These are phyloP conservation scores for Solanum okadae DNA, from an alignment of 257 asterid species.

Conservation along the genomic window DNA sequence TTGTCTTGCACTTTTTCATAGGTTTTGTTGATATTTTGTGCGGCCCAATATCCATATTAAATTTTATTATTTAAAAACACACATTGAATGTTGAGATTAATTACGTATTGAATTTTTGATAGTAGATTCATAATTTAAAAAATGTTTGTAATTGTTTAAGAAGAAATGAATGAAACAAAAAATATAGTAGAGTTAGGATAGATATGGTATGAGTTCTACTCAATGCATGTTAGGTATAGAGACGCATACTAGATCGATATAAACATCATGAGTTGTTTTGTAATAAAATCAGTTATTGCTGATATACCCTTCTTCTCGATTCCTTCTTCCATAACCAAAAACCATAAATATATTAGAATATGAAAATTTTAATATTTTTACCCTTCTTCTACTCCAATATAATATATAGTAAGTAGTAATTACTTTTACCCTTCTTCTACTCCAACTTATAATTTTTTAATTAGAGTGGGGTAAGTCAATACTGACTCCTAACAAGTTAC, in stretches of 20 bases:
- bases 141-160: too few relatives aligned
- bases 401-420: not conserved
- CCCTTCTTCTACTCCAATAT: not conserved
- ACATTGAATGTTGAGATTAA: too few relatives aligned
- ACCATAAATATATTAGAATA: not conserved
- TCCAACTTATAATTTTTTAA: not conserved
- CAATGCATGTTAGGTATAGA: too few relatives aligned
- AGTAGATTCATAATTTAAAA: not conserved
- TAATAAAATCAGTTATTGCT: too few relatives aligned
- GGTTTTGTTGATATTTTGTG: not conserved
- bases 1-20: not conserved
- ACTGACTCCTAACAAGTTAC: not conserved
- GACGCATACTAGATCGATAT: not conserved
- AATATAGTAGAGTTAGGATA: not conserved
- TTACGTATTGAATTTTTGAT: too few relatives aligned
- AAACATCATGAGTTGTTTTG: accelerated
- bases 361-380: not conserved
- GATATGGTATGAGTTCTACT: not conserved
- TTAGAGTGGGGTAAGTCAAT: not conserved
- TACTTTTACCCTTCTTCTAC: not conserved
- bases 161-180: too few relatives aligned
- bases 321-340: not conserved
- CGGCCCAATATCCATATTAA: not conserved
- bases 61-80: too few relatives aligned
- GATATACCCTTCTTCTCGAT: not conserved